Conservation (phyloP, 495 filamentous ascomycete genomes). For the Aspergillus cristatus region DNA sequence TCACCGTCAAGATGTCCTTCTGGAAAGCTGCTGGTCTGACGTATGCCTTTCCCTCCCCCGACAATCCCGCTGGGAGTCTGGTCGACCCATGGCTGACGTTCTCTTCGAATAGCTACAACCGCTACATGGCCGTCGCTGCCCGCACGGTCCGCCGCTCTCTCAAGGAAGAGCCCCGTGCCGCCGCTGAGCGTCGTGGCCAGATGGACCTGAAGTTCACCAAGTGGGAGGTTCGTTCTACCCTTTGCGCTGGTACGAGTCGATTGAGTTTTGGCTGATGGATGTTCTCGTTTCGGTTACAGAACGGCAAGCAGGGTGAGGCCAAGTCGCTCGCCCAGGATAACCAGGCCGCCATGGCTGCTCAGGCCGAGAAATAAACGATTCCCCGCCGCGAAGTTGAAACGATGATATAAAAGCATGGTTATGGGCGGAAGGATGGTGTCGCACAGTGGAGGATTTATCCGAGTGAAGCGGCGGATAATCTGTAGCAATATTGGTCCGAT, state of each 20-base stretch:
- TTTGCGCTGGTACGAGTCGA: constrained; percentile 9
- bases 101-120: constrained; percentile 36
- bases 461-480: constrained; percentile 26
- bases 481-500: constrained; percentile 35
- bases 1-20: constrained; percentile 76
- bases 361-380: constrained; percentile 34
- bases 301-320: constrained; percentile 90
- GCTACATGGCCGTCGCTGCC: constrained; percentile 48
- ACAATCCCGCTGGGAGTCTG: neutral
- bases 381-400: constrained; percentile 2
- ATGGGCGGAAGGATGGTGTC: constrained; percentile 12
- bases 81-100: constrained; percentile 22
- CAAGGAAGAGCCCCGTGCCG: constrained; percentile 82
- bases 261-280: constrained; percentile 14
- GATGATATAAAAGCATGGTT: constrained; percentile 11
- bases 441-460: constrained; percentile 10
- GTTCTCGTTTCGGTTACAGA: constrained; percentile 44
- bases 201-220: constrained; percentile 89
- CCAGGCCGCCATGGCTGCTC: constrained; percentile 45
- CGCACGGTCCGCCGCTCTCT: constrained; percentile 68
- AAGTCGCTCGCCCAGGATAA: constrained; percentile 69
- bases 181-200: constrained; percentile 81
- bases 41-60: constrained; percentile 43
- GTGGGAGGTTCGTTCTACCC: constrained; percentile 72
- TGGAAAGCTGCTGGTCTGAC: constrained; percentile 98